These are phyloP conservation scores for Sparassis latifolia DNA, from an alignment of 1,284 basidiomycete species.

Conservation along the genomic window DNA sequence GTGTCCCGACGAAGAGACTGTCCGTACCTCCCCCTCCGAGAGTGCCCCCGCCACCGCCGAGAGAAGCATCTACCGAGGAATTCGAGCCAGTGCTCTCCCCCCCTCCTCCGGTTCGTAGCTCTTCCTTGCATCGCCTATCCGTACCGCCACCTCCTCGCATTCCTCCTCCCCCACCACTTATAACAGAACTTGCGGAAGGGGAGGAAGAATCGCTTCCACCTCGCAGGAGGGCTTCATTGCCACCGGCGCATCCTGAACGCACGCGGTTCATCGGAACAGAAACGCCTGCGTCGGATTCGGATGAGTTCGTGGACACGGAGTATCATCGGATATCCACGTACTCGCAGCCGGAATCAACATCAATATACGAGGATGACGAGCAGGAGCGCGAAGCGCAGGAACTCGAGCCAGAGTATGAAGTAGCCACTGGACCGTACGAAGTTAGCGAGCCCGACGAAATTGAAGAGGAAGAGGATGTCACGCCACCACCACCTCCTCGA, in stretches of 20 bases:
- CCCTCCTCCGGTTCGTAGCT: slow-evolving; percentile 6
- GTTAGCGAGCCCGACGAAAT: not conserved
- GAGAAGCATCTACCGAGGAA: not conserved
- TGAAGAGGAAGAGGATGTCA: not conserved
- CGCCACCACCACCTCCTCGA: slow-evolving; percentile 13
- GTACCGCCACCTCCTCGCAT: not conserved
- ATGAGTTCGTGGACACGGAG: not conserved
- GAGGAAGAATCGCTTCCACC: too few species aligned
- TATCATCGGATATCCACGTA: not conserved
- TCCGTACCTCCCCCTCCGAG: slow-evolving; percentile 14
- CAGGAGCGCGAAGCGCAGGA: too few species aligned
- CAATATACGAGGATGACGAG: too few species aligned
- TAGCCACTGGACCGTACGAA: too few species aligned
- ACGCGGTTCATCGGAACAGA: too few species aligned
- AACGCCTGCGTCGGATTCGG: not conserved
- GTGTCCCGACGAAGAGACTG: slow-evolving; percentile 1
- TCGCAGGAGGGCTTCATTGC: not conserved
- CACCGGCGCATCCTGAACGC: too few species aligned
- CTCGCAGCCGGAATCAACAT: too few species aligned
- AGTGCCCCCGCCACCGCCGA: slow-evolving; percentile 1
- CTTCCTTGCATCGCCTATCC: not conserved
- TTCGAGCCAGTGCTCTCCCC: not conserved
- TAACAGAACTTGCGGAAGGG: too few species aligned
- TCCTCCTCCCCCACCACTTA: too few species aligned
- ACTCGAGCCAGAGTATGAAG: too few species aligned